These are phyloP conservation scores for Apiospora aurea DNA, from an alignment of 2,329 filamentous ascomycete genomes.

Conservation along the genomic window DNA sequence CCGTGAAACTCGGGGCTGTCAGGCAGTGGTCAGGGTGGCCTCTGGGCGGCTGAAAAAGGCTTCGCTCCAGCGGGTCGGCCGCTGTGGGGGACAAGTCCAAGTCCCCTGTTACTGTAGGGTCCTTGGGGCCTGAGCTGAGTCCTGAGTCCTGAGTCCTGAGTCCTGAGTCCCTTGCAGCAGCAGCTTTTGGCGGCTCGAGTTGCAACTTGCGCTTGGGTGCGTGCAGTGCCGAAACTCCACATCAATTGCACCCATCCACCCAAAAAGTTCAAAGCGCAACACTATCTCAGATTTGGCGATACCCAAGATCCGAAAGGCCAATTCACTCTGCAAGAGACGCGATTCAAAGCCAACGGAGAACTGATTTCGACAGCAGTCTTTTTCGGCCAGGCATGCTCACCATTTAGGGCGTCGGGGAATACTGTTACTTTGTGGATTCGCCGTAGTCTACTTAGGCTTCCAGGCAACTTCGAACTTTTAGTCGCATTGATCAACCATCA, in stretches of 20 bases:
- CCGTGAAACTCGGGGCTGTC: not conserved
- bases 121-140: not conserved
- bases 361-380: not conserved
- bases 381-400: not conserved
- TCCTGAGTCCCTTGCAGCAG: not conserved
- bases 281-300: constrained; percentile 15
- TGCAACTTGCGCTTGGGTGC: not conserved
- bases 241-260: not conserved
- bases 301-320: constrained; percentile 2
- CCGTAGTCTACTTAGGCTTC: not conserved
- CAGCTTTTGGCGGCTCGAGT: not conserved
- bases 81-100: not conserved
- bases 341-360: not conserved
- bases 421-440: not conserved
- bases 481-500: not conserved
- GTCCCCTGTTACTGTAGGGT: not conserved
- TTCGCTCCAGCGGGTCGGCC: constrained; percentile 13
- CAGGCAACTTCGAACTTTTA: not conserved
- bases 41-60: not conserved
- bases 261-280: not conserved
- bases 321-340: not conserved
- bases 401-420: not conserved
- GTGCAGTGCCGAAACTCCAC: not conserved
- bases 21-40: not conserved
- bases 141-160: no score